Evolutionary conservation across 805 yeast genomes (phyloP), one percentile per base, ranked within the genome.

Genomic region (Candida xyloterini): DNA sequence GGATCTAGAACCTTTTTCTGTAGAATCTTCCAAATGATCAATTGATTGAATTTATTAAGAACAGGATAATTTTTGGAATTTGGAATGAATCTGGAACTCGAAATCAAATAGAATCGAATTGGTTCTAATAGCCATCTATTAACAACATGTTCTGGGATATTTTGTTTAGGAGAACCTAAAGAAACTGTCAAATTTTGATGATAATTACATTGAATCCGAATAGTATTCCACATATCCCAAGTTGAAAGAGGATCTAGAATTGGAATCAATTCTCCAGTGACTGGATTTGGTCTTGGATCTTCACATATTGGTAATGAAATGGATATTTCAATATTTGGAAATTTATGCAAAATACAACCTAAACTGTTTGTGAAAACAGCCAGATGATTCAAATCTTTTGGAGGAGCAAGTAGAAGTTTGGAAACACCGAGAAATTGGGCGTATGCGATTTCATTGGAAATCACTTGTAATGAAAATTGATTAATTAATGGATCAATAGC

Each of bases 151-250:
- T 63, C 62, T 2, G 83, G 81, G 1, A 76, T 71, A 35, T 67
- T 67, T 26, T 68, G 68, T 41, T 79, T 79, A 23, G 95, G 90
- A 15, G 89, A 72, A 26, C 82, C 93, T 25, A 84, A 65, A 4
- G 87, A 85, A 38, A 88, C 79, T n/a, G 86, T 79, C 36, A 83
- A 60, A 15, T 76, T 71, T 2, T 60, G 45, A 34, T 79, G 69
- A 51, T 80, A 78, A 40, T 71, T 70, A 50, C 82, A 76, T 26
- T 73, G 62, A 5, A 70, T 65, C 16, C 88, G 63, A 3, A 83
- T 73, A 1, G 83, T 69, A 48, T 81, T 78, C 90, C 90, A 83
- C 50, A 79, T 70, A 39, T 80, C 85, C 90, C 90, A 83, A 2
- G 84, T 78, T 3, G 81, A 76, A 23, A 81, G 57, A 7, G 69